Base-by-base conservation (phyloP, 441 rosid species). In the Manihot esculenta region DNA sequence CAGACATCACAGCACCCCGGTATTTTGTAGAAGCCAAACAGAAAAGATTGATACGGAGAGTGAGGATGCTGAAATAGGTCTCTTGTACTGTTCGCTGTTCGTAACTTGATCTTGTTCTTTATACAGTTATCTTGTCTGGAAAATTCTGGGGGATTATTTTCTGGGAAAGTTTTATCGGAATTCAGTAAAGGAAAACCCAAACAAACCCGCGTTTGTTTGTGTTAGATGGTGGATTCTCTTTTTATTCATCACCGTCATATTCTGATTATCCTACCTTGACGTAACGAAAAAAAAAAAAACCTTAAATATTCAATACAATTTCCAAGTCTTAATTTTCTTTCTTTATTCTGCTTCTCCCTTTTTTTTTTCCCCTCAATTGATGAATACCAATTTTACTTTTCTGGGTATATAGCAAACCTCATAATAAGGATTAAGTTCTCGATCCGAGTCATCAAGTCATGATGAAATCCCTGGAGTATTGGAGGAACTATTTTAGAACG, bases 401-500 rank as follows among this genome's bases (percentile, higher is more conserved):
- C 64, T 62, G 68, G 67, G 71, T 18, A 24, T 59, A 59, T 30
- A 21, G 3, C 9, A 50, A 59, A 35, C 35, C 11, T 51, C 45
- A 45, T 72, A n/a, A n/a, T n/a, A 72, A 7, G 9, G 5, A 1
- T 13, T 14, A 42, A 21, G 11, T 15, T 51, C 17, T 65, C 21
- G 76, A 73, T 66, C 66, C 51, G 62, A 68, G 26, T 60, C 24
- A 60, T 38, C 55, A 24, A 64, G 57, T 57, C 13, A 70, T 70
- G 47, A 84, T 78, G 87, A 84, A 81, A 63, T 71, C 85, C 1
- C 64, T 89, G 30, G 97, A 90, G 58, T 76, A 75, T 71, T 94
- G 99, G 99, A 85, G 98, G 66, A 77, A 85, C 35, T 94, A 86
- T 83, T 94, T 92, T 76, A 82, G 91, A 71, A 76, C 85, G 9